phyloP scores from a whole-genome alignment of 768 basidiomycete species.

The Collybia sordida region DNA sequence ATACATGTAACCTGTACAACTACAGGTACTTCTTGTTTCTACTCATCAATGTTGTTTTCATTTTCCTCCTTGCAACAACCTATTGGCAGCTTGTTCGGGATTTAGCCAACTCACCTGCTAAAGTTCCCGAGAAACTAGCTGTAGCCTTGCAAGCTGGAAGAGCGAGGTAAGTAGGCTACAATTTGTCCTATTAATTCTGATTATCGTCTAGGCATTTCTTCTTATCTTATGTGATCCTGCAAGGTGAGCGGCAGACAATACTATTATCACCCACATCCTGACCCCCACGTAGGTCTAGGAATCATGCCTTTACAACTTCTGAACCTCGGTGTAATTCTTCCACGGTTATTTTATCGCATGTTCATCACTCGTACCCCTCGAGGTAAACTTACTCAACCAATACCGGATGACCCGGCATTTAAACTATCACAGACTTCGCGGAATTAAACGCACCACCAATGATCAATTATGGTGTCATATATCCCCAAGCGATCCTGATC shows the following conservation, averaged over 20 bases:
- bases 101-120: slow-evolving; percentile 89
- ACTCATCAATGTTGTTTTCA: slow-evolving; percentile 89
- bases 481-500: slow-evolving; percentile 94
- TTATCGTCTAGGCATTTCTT: slow-evolving; percentile 64
- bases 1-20: neutral
- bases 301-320: slow-evolving; percentile 96
- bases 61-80: slow-evolving; percentile 89
- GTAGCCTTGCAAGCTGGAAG: slow-evolving; percentile 74
- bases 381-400: slow-evolving; percentile 45
- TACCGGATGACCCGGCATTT: neutral
- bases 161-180: slow-evolving; percentile 50
- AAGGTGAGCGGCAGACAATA: slow-evolving; percentile 45
- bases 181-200: slow-evolving; percentile 9
- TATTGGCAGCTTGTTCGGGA: slow-evolving; percentile 92
- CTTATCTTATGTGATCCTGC: slow-evolving; percentile 80
- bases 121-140: slow-evolving; percentile 92
- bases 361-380: slow-evolving; percentile 89
- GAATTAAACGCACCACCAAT: slow-evolving; percentile 97
- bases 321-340: slow-evolving; percentile 86
- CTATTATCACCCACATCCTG: slow-evolving; percentile 5
- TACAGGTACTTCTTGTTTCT: slow-evolving; percentile 91
- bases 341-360: slow-evolving; percentile 68
- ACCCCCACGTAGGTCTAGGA: slow-evolving; percentile 60
- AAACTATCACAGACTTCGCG: slow-evolving; percentile 71
- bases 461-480: slow-evolving; percentile 97